Evolutionary conservation across 805 yeast genomes (phyloP).

Genomic region (Hemisphaericaspora nanyangensis): DNA sequence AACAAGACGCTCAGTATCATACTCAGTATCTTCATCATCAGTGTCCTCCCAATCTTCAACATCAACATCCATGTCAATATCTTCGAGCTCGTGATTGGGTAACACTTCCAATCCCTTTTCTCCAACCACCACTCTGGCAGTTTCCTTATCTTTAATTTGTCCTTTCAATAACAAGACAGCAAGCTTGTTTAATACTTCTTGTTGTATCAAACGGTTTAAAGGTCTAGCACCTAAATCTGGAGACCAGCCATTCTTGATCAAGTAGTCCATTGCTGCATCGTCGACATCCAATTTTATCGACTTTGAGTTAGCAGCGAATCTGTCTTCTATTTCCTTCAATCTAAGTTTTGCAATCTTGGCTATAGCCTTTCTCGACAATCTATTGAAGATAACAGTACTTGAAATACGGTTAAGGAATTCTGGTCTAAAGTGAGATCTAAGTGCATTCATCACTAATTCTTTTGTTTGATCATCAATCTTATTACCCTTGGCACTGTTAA

Average conservation of each 20-base stretch:
- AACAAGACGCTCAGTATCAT: constrained; percentile 12
- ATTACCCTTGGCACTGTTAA: constrained; percentile 61
- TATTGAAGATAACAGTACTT: constrained; percentile 88
- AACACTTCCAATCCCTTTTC: constrained; percentile 70
- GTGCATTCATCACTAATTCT: constrained; percentile 77
- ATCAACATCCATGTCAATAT: constrained; percentile 48
- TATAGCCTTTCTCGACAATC: constrained; percentile 86
- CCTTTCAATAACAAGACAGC: constrained; percentile 88
- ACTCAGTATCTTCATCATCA: constrained; percentile 55
- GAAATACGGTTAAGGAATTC: constrained; percentile 96
- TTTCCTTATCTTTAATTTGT: constrained; percentile 84
- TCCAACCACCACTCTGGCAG: constrained; percentile 59
- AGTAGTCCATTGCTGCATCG: constrained; percentile 72
- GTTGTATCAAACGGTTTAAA: constrained; percentile 85
- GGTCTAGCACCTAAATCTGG: constrained; percentile 97
- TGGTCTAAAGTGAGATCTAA: constrained; percentile 89
- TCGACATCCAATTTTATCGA: constrained; percentile 68
- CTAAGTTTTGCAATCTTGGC: constrained; percentile 87
- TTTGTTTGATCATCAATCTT: constrained; percentile 66
- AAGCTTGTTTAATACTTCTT: constrained; percentile 78
- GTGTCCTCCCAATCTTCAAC: constrained; percentile 58
- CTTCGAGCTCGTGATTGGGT: constrained; percentile 76
- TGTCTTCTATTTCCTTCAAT: constrained; percentile 74
- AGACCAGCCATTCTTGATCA: constrained; percentile 85
- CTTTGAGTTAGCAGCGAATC: constrained; percentile 85